Evolutionary conservation across 305 asterid genomes (phyloP).

Genomic region (Fraxinus ornus): DNA sequence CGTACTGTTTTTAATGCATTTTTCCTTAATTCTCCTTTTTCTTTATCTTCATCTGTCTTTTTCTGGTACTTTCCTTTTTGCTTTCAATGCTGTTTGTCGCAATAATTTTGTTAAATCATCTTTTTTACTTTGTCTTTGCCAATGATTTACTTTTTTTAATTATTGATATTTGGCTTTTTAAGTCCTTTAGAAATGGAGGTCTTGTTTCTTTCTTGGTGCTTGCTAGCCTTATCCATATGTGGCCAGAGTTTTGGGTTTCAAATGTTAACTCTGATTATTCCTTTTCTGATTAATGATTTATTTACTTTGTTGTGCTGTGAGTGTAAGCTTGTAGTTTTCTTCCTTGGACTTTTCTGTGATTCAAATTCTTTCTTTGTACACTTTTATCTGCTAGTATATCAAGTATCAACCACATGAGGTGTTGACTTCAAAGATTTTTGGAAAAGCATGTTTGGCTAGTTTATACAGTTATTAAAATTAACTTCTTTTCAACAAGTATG

Average conservation of each 20-base stretch:
- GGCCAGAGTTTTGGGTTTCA: slow-evolving; percentile 34
- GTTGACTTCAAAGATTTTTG: slow-evolving; percentile 33
- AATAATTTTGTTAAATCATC: not conserved
- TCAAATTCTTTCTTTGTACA: slow-evolving; percentile 29
- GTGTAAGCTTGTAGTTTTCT: slow-evolving; percentile 36
- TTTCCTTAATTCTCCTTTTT: not conserved
- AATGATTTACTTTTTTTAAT: slow-evolving; percentile 5
- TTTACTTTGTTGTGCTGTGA: not conserved
- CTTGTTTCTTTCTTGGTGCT: slow-evolving; percentile 19
- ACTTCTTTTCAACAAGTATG: not conserved
- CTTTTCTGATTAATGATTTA: slow-evolving; percentile 31
- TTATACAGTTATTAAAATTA: not conserved
- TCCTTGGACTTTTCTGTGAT: slow-evolving; percentile 42
- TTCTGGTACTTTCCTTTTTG: not conserved
- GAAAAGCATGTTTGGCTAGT: slow-evolving; percentile 16
- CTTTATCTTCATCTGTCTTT: not conserved
- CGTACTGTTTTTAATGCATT: not conserved
- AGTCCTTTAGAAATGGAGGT: slow-evolving; percentile 1
- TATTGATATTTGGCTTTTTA: not conserved
- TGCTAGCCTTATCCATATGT: slow-evolving; percentile 49
- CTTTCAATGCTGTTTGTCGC: not conserved
- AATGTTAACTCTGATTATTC: slow-evolving; percentile 23
- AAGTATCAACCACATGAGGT: slow-evolving; percentile 23
- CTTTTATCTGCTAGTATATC: slow-evolving; percentile 29
- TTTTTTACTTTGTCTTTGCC: not conserved